A percentile compares a stretch with the other conserved stretches of the same genome.
Conservation (phyloP, 1,284 basidiomycete species). For the Porphyrellus sp. region DNA sequence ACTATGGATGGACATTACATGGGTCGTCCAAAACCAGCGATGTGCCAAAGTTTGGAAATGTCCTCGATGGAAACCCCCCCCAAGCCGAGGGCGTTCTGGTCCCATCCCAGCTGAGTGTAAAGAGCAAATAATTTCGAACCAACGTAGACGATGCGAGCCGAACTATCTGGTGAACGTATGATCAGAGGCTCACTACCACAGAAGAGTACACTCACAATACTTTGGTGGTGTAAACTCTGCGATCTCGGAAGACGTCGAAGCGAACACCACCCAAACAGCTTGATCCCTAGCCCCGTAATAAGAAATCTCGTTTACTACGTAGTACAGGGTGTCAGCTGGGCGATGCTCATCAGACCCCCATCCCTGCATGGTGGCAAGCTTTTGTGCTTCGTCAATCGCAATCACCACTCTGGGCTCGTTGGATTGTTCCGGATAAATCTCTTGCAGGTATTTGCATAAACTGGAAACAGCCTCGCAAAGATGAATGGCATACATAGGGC, state of each 20-base stretch:
- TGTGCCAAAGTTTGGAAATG: not conserved
- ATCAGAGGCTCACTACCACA: too few species aligned
- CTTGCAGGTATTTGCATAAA: not conserved
- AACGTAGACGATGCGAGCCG: not conserved
- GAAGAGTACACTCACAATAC: too few species aligned
- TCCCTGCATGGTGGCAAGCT: too few species aligned
- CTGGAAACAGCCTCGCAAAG: not conserved
- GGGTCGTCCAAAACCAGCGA: slow-evolving; percentile 1
- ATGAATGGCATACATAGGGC: not conserved
- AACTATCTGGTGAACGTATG: too few species aligned
- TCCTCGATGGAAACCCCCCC: slow-evolving; percentile 1
- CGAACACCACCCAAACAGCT: too few species aligned
- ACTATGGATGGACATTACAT: slow-evolving; percentile 3
- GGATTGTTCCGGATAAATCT: not conserved
- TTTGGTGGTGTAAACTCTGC: too few species aligned
- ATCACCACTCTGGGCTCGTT: not conserved
- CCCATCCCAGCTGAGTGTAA: slow-evolving; percentile 12
- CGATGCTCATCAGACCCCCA: too few species aligned
- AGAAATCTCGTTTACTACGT: too few species aligned
- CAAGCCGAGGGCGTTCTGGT: slow-evolving; percentile 1
- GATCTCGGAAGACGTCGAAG: too few species aligned
- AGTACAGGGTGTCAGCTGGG: too few species aligned
- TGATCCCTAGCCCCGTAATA: too few species aligned
- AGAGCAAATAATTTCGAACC: slow-evolving; percentile 4
- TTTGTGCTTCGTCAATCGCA: not conserved